Evolutionary conservation across 2,329 filamentous ascomycete genomes (phyloP).

Genomic region (Zelopaecilomyces penicillatus): DNA sequence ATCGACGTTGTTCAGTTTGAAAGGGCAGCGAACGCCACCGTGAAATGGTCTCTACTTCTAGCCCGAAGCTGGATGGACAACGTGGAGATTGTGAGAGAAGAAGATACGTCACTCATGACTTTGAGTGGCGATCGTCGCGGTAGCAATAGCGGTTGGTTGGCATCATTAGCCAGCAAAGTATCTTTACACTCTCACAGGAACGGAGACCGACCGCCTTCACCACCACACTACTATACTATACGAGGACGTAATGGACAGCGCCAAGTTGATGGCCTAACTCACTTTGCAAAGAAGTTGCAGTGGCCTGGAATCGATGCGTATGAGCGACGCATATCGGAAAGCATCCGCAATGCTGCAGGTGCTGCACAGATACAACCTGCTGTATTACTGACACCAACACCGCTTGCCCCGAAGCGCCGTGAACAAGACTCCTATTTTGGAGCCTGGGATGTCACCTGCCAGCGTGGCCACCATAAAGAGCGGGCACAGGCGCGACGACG

Average conservation of each 20-base stretch:
- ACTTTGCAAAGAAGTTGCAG: constrained; percentile 53
- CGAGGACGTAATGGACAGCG: constrained; percentile 47
- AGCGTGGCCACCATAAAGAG: constrained; percentile 20
- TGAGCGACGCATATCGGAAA: constrained; percentile 39
- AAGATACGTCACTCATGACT: constrained; percentile 14
- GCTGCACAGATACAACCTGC: constrained; percentile 19
- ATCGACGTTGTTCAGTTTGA: constrained; percentile 54
- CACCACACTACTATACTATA: constrained; percentile 37
- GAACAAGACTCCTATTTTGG: constrained; percentile 40
- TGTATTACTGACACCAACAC: constrained; percentile 13
- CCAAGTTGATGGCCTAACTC: constrained; percentile 52
- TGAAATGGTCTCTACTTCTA: constrained; percentile 59
- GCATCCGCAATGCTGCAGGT: constrained; percentile 34
- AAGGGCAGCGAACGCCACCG: constrained; percentile 50
- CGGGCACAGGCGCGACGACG: constrained; percentile 35
- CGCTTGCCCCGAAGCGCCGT: constrained; percentile 19
- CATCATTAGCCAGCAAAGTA: constrained; percentile 48
- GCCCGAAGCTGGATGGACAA: constrained; percentile 62
- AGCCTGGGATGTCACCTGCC: constrained; percentile 27
- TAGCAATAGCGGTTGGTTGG: constrained; percentile 40
- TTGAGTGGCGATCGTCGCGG: constrained; percentile 12
- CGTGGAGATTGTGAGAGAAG: constrained; percentile 46
- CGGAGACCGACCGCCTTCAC: constrained; percentile 22
- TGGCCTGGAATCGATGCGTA: constrained; percentile 54
- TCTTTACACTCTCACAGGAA: constrained; percentile 33